phyloP scores from a whole-genome alignment of 345 rosid genomes.

The Balakata baccata region DNA sequence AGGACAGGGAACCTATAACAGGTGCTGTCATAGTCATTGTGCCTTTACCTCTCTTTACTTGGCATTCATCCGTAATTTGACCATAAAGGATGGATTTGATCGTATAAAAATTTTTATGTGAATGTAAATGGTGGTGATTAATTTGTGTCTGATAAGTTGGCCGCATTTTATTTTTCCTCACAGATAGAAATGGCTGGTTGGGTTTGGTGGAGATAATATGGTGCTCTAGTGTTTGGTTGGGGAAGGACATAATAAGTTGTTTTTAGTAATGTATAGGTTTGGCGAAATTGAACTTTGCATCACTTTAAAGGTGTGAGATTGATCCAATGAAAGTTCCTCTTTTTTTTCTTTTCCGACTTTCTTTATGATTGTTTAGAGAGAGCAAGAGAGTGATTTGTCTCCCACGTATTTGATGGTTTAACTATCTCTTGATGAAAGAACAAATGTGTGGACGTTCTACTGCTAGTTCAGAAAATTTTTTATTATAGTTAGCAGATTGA shows the following conservation, averaged over 20 bases:
- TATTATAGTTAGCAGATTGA: too few relatives aligned
- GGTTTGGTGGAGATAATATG: slow-evolving; percentile 18
- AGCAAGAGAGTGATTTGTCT: neutral
- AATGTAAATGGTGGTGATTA: slow-evolving; percentile 39
- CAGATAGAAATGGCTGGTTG: slow-evolving; percentile 4
- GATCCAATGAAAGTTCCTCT: slow-evolving; percentile 19
- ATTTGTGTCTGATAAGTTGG: slow-evolving; percentile 31
- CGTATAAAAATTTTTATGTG: slow-evolving; percentile 9
- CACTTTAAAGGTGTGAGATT: slow-evolving; percentile 23
- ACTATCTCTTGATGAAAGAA: too few relatives aligned
- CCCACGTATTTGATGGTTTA: neutral
- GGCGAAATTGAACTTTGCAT: neutral
- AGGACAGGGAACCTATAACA: slow-evolving; percentile 29
- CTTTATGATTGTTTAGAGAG: neutral
- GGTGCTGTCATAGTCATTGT: slow-evolving; percentile 5
- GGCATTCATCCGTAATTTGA: slow-evolving; percentile 7
- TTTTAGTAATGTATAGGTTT: slow-evolving; percentile 18
- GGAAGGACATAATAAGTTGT: too few relatives aligned
- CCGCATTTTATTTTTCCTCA: slow-evolving; percentile 15
- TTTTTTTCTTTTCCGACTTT: neutral
- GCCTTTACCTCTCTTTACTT: slow-evolving; percentile 16
- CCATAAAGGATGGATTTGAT: slow-evolving; percentile 10
- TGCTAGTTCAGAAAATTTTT: too few relatives aligned
- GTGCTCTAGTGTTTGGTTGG: too few relatives aligned
- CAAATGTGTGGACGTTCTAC: too few relatives aligned